Evolutionary conservation across 2,329 filamentous ascomycete species (phyloP).

Genomic region (Endocalyx cinctus): DNA sequence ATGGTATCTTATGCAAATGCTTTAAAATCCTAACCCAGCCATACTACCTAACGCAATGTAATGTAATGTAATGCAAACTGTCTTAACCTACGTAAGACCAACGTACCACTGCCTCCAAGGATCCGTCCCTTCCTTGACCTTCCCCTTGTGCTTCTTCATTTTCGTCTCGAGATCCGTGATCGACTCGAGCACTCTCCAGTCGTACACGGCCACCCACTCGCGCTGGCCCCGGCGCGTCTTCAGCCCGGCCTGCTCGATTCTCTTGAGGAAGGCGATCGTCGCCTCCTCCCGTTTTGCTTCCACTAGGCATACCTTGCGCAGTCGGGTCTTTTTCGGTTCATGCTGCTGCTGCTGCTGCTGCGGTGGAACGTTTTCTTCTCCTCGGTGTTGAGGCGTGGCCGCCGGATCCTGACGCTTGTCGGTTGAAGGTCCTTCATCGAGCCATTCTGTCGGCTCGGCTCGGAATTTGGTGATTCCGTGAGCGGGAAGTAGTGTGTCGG

Average conservation of each 20-base stretch:
- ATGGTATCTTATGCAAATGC: no score
- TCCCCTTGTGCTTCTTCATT: no score
- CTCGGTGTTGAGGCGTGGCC: background rate
- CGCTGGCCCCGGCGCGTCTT: slow-evolving; percentile 22
- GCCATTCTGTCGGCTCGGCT: slow-evolving; percentile 34
- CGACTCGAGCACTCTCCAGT: slow-evolving; percentile 42
- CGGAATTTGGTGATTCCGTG: slow-evolving; percentile 37
- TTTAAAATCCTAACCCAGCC: no score
- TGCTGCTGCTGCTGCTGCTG: slow-evolving; percentile 1
- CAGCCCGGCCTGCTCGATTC: slow-evolving; percentile 27
- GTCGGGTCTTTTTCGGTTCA: slow-evolving; percentile 3
- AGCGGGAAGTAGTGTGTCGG: slow-evolving; percentile 31
- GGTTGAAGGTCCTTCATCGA: no score
- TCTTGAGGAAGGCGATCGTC: slow-evolving; percentile 28
- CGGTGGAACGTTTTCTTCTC: background rate
- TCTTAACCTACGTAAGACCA: slow-evolving; percentile 34
- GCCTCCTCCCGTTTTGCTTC: slow-evolving; percentile 29
- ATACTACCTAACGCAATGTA: no score
- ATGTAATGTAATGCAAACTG: no score
- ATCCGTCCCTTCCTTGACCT: slow-evolving; percentile 30
- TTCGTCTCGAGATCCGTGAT: slow-evolving; percentile 37
- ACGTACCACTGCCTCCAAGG: slow-evolving; percentile 42
- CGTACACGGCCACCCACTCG: slow-evolving; percentile 38
- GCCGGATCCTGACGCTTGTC: background rate
- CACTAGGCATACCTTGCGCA: slow-evolving; percentile 35